phyloP scores from a whole-genome alignment of 164 flowering plant species.

The Berberis thunbergii region DNA sequence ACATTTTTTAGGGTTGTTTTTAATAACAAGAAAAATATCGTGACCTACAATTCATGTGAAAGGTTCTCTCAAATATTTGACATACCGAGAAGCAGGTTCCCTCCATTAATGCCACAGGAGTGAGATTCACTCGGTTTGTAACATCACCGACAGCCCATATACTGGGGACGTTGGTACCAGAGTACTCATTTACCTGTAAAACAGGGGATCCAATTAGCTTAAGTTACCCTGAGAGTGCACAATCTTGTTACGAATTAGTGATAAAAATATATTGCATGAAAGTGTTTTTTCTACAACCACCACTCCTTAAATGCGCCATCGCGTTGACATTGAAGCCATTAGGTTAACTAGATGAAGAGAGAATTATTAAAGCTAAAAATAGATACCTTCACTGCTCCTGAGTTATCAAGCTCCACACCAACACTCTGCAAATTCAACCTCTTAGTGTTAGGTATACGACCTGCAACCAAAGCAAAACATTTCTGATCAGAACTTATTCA shows the following conservation, averaged over 20 bases:
- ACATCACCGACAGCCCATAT: slow-evolving; percentile 99
- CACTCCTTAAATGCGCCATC: too few species aligned
- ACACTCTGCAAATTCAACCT: slow-evolving; percentile 81
- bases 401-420: slow-evolving; percentile 75
- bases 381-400: slow-evolving; percentile 85
- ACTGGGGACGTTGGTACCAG: slow-evolving; percentile 74
- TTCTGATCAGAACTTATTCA: too few species aligned
- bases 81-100: slow-evolving; percentile 40
- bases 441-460: slow-evolving; percentile 80
- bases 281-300: too few species aligned
- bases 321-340: too few species aligned
- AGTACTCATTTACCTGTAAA: slow-evolving; percentile 79
- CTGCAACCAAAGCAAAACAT: slow-evolving; percentile 27
- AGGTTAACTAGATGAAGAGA: too few species aligned
- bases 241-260: too few species aligned
- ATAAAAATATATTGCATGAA: too few species aligned
- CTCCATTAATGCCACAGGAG: slow-evolving; percentile 91
- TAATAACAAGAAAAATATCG: too few species aligned
- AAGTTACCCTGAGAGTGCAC: too few species aligned
- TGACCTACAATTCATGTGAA: too few species aligned
- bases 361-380: neutral
- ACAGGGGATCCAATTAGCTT: too few species aligned
- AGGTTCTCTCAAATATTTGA: neutral
- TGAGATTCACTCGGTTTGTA: slow-evolving; percentile 78
- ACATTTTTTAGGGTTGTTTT: too few species aligned